A percentile compares a stretch with the other conserved stretches of the same genome.
Conservation (phyloP, 176 grass and related monocot genomes). For the Secale cereale region DNA sequence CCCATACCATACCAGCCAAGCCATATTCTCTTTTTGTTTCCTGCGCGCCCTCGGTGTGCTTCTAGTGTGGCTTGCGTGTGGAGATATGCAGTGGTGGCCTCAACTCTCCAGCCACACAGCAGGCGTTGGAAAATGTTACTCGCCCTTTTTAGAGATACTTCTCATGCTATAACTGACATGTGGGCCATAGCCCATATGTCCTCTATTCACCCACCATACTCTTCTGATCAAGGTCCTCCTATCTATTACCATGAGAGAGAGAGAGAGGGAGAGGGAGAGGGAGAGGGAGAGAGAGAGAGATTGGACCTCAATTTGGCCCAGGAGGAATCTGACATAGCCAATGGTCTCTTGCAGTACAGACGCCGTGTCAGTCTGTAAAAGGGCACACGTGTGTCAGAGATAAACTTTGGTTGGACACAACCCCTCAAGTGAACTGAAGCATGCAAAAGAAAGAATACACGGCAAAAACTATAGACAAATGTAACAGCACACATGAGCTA, state of each 20-base stretch:
- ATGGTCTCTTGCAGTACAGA: slow-evolving; percentile 96
- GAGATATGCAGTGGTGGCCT: background rate
- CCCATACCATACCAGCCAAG: background rate
- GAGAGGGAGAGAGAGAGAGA: slow-evolving; percentile 25
- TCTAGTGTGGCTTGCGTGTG: slow-evolving; percentile 23
- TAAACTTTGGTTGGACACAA: slow-evolving; percentile 62
- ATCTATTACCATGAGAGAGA: slow-evolving; percentile 11
- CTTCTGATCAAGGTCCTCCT: slow-evolving; percentile 27
- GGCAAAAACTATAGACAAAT: slow-evolving; percentile 38
- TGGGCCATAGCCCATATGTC: background rate
- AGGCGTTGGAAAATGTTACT: background rate
- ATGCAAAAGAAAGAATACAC: slow-evolving; percentile 29
- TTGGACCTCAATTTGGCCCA: slow-evolving; percentile 94
- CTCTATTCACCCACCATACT: slow-evolving; percentile 24
- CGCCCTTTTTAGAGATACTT: background rate
- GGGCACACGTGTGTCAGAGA: slow-evolving; percentile 65
- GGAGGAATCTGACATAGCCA: slow-evolving; percentile 98
- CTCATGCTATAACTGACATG: slow-evolving; percentile 4
- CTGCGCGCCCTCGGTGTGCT: slow-evolving; percentile 13
- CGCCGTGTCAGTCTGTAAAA: slow-evolving; percentile 96
- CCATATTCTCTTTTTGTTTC: slow-evolving; percentile 65
- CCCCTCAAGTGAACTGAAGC: slow-evolving; percentile 43
- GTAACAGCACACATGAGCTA: slow-evolving; percentile 5
- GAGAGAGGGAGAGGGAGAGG: background rate
- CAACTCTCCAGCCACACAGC: background rate